phyloP scores from a whole-genome alignment of 1,284 basidiomycete species.

The Vanrija sp. region DNA sequence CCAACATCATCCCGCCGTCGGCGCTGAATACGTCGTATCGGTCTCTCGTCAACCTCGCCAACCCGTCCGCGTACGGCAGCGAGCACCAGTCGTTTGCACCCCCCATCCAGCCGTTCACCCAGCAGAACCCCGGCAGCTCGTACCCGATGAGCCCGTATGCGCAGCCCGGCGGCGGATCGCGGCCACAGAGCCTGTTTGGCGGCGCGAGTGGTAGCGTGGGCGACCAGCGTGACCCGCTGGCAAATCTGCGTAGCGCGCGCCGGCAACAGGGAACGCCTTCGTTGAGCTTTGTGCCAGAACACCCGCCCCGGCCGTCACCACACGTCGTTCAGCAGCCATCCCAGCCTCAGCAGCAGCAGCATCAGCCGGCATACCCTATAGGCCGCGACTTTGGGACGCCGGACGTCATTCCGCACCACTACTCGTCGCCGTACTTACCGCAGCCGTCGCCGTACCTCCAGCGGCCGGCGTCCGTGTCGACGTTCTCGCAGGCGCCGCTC shows the following conservation, averaged over 20 bases:
- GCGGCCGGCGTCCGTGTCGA: slow-evolving; percentile 45
- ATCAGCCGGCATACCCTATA: neutral
- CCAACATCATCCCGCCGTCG: slow-evolving; percentile 39
- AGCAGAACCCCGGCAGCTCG: neutral
- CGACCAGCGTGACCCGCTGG: slow-evolving; percentile 2
- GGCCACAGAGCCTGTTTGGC: slow-evolving; percentile 11
- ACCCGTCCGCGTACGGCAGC: neutral
- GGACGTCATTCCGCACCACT: slow-evolving; percentile 7
- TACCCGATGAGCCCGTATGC: neutral
- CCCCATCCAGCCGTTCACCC: neutral
- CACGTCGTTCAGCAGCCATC: neutral
- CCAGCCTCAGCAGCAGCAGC: neutral
- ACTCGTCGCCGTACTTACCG: slow-evolving; percentile 9
- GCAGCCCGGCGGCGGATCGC: neutral
- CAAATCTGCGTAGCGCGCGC: neutral
- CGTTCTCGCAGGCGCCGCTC: slow-evolving; percentile 33
- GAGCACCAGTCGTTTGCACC: neutral
- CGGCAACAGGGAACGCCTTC: neutral
- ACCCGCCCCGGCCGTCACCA: neutral
- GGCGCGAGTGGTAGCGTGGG: slow-evolving; percentile 6
- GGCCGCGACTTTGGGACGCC: slow-evolving; percentile 30
- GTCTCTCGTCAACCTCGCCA: slow-evolving; percentile 32
- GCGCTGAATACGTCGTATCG: slow-evolving; percentile 36
- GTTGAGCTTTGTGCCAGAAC: slow-evolving; percentile 7
- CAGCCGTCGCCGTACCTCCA: slow-evolving; percentile 4